Evolutionary conservation across 345 rosid species (phyloP).

Genomic region (Brassica cretica): DNA sequence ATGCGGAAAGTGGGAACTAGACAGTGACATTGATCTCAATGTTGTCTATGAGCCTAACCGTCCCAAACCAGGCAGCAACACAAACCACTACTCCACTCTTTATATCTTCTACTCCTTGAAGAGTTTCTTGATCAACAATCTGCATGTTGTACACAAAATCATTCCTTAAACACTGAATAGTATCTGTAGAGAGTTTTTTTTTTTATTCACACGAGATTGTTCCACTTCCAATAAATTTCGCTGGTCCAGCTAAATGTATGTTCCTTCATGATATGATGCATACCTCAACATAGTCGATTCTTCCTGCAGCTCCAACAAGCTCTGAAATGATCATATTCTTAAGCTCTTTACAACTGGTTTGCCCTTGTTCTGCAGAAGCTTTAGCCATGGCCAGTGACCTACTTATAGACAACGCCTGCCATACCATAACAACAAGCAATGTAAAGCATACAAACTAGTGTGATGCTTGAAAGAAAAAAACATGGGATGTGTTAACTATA

Average conservation of each 20-base stretch:
- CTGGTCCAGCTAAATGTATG: neutral
- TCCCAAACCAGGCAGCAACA: constrained; percentile 81
- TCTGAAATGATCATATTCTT: constrained; percentile 50
- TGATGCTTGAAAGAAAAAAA: neutral
- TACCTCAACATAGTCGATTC: constrained; percentile 89
- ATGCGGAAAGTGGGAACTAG: constrained; percentile 10
- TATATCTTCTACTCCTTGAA: constrained; percentile 62
- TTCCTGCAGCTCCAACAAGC: constrained; percentile 62
- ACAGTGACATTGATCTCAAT: constrained; percentile 52
- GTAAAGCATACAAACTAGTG: neutral
- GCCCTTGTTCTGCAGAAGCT: constrained; percentile 51
- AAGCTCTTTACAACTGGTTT: constrained; percentile 44
- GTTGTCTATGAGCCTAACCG: constrained; percentile 83
- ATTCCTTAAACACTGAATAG: neutral
- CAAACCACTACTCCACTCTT: constrained; percentile 62
- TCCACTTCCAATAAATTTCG: neutral
- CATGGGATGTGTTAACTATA: neutral
- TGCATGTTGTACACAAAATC: constrained; percentile 24
- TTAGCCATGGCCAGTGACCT: constrained; percentile 59
- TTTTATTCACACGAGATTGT: neutral
- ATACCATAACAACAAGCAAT: neutral
- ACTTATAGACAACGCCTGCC: constrained; percentile 85
- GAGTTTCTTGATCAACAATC: constrained; percentile 73
- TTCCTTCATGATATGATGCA: neutral
- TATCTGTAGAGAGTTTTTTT: neutral